phyloP scores from a whole-genome alignment of 2,329 filamentous ascomycete species.

The Apiospora hydei region DNA sequence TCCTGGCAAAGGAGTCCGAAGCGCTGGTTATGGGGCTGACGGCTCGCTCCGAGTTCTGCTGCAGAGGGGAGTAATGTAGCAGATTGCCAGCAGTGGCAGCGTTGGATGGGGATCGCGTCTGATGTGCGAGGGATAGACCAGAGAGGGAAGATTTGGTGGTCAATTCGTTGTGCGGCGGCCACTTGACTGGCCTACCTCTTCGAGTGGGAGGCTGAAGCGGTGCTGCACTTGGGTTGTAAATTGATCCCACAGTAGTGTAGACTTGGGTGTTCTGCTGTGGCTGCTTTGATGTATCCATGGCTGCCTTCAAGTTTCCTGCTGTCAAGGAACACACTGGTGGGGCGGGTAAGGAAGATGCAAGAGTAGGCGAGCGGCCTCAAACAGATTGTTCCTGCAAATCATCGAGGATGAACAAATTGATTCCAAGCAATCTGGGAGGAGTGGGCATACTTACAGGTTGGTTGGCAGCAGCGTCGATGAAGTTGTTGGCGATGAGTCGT shows the following conservation, averaged over 20 bases:
- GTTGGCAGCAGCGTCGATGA: conserved; percentile 6
- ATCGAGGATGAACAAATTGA: background rate
- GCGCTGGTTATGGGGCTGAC: conserved; percentile 46
- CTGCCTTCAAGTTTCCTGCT: conserved; percentile 1
- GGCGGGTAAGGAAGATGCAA: background rate
- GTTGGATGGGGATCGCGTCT: conserved; percentile 34
- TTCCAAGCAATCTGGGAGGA: background rate
- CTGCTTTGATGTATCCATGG: conserved; percentile 20
- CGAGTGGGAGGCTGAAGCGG: conserved; percentile 60
- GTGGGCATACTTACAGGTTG: background rate
- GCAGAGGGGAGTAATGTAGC: conserved; percentile 58
- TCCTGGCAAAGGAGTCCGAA: background rate
- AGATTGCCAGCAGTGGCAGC: conserved; percentile 37
- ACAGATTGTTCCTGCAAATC: background rate
- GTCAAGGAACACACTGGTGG: conserved; percentile 10
- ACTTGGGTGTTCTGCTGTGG: conserved; percentile 30
- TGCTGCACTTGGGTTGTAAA: conserved; percentile 57
- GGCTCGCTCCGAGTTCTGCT: conserved; percentile 62
- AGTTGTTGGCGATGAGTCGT: background rate
- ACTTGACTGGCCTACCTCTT: conserved; percentile 56
- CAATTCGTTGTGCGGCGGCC: conserved; percentile 40
- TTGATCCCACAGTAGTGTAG: conserved; percentile 65
- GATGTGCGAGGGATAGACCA: conserved; percentile 43
- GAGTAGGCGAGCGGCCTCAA: background rate
- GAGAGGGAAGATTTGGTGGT: conserved; percentile 48